These are phyloP conservation scores for Aaosphaeria arxii DNA, from an alignment of 2,329 filamentous ascomycete genomes.

Conservation along the genomic window DNA sequence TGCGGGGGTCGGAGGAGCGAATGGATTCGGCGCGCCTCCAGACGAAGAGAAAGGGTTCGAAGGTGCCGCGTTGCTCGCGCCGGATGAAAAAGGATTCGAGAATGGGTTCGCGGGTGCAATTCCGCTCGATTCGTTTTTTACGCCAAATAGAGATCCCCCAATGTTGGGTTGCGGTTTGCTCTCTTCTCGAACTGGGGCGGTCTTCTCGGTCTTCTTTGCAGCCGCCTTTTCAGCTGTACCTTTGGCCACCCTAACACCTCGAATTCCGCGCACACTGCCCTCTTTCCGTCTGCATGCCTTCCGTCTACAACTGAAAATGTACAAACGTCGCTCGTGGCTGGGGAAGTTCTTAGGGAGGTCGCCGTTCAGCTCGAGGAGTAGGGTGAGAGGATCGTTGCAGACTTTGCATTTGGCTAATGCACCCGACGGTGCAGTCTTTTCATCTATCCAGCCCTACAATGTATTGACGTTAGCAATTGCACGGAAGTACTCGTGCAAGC, in stretches of 20 bases:
- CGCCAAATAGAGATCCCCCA: constrained; percentile 69
- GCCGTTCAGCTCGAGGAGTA: constrained; percentile 87
- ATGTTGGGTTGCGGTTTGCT: constrained; percentile 48
- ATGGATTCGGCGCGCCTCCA: constrained; percentile 19
- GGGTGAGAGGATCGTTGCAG: constrained; percentile 78
- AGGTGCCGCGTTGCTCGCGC: constrained; percentile 32
- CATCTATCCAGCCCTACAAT: constrained; percentile 72
- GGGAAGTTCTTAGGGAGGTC: constrained; percentile 85
- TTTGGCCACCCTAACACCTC: constrained; percentile 60
- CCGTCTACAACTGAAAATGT: constrained; percentile 77
- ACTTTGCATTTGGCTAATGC: constrained; percentile 79
- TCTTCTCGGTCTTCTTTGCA: constrained; percentile 13
- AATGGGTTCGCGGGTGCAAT: constrained; percentile 26
- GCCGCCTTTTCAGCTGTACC: constrained; percentile 21
- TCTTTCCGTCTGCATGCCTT: constrained; percentile 77
- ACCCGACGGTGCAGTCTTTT: constrained; percentile 67
- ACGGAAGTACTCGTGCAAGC: constrained; percentile 1
- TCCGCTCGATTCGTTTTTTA: constrained; percentile 42
- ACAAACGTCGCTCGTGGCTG: constrained; percentile 81
- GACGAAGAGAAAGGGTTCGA: constrained; percentile 56
- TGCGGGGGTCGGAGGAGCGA: constrained; percentile 19
- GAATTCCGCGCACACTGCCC: constrained; percentile 74
- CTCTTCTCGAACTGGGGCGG: constrained; percentile 21
- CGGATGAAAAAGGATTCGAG: constrained; percentile 59
- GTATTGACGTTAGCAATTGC: constrained; percentile 9